A percentile compares a stretch with the other conserved stretches of the same genome.
Conservation (phyloP, 2,329 filamentous ascomycete species). For the Pseudogymnoascus sp. region DNA sequence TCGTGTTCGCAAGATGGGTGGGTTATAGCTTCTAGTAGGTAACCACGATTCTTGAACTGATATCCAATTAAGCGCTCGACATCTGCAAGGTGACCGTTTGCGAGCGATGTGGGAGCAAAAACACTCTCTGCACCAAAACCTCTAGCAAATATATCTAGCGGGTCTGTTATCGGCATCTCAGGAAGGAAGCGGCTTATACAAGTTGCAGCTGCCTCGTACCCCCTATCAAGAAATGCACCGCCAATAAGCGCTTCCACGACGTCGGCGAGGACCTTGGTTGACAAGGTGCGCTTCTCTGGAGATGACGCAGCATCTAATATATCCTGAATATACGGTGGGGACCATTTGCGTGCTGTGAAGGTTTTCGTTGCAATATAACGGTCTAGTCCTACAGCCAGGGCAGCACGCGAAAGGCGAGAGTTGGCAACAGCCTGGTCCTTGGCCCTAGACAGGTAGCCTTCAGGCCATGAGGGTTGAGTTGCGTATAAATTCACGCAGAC, state of each 20-base stretch:
- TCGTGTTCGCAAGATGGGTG: conserved; percentile 56
- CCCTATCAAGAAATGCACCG: conserved; percentile 66
- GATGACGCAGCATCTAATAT: conserved; percentile 26
- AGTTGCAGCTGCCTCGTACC: conserved; percentile 52
- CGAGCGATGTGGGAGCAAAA: not conserved
- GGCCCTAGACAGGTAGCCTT: conserved; percentile 63
- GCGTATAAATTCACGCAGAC: conserved; percentile 59
- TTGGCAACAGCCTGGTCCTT: conserved; percentile 73
- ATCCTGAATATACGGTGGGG: conserved; percentile 52
- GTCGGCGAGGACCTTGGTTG: conserved; percentile 79
- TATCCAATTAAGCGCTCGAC: conserved; percentile 67
- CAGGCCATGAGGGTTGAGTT: conserved; percentile 60
- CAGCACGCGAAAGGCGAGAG: conserved; percentile 59
- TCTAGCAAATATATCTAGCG: not conserved
- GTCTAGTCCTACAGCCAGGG: conserved; percentile 59
- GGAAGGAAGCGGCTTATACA: conserved; percentile 64
- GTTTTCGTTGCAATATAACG: conserved; percentile 62
- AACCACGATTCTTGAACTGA: conserved; percentile 57
- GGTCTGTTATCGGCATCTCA: conserved; percentile 34
- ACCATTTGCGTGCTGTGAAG: conserved; percentile 70
- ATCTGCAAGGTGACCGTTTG: not conserved
- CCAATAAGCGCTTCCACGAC: conserved; percentile 80
- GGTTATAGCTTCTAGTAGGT: conserved; percentile 75
- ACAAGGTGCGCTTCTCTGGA: conserved; percentile 40
- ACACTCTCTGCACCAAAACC: not conserved